Evolutionary conservation across 2,329 filamentous ascomycete genomes (phyloP), one percentile per base, ranked within the genome.

Genomic region (Colletotrichum lini): DNA sequence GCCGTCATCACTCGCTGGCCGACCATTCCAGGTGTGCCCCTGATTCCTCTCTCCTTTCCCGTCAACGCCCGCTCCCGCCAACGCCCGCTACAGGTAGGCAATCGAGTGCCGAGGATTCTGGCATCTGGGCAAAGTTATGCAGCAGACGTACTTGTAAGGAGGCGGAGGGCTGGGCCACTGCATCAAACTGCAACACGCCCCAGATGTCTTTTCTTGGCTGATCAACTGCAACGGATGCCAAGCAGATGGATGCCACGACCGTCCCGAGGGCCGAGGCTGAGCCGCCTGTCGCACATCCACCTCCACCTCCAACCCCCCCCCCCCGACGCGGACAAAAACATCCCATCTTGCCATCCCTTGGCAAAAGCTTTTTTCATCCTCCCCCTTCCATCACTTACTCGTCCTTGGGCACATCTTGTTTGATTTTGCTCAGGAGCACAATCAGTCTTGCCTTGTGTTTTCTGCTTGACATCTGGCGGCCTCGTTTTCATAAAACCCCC

Each of bases 311-410:
- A 47, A 56, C 52, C 26, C n/a, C n/a, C n/a, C n/a, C n/a, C n/a
- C n/a, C n/a, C 13, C 45, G 23, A 15, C 18, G 13, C 35, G 44
- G 8, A 13, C 49, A 45, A 26, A 10, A 18, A 42, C 49, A 23
- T 67, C 35, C 62, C 56, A 62, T 67, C 62, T 50, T 26, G 52
- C 58, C 26, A n/a, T 12, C 62, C 56, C 67, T 71, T 67, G 62
- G 70, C 70, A 67, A 73, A 73, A 71, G 67, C 67, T 71, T 71
- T 38, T 71, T 72, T 44, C 57, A 42, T 59, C 65, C 40, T 52
- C 53, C 23, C 45, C 7, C 9, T 16, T 38, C 12, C 26, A 38
- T 35, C 35, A 38, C 47, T 21, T 40, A 23, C n/a, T 16, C 13
- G 54, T 61, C 47, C 56, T 44, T 47, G 57, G 38, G n/a, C 57